Base-by-base conservation (phyloP, 371 early-diverging fungal genomes). In the Mucor plumbeus region DNA sequence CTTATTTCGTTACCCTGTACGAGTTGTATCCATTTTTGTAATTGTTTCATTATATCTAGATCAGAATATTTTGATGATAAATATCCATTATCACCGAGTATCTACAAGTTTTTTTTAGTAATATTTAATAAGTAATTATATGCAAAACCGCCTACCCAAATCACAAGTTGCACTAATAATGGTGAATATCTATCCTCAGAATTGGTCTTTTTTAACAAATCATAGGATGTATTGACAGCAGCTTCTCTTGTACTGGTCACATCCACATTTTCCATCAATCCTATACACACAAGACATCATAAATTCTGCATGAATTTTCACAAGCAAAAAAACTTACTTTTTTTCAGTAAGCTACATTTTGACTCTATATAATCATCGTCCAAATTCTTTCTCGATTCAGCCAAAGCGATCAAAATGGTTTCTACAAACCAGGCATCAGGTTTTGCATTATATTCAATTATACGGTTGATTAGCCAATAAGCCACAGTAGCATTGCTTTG, bases 31-130 rank as follows among this genome's bases (percentile, higher is more conserved):
- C 73, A 77, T 64, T 73, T 76, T 48, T 75, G 72, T 13, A 82
- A 19, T 35, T 76, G 75, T 3, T 57, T 65, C 77, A 82, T 82
- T 0, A 66, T 65, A 21, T 79, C 76, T 11, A 62, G 36, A 14
- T 78, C 77, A 3, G 71, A 59, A n/a, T 67, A 33, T 15, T 61
- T 34, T 0, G 21, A 40, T 13, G 71, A 69, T 13, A 76, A 47
- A 57, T 82, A 78, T 1, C 75, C 68, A 63, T 77, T 62, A 55
- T 82, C 77, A 19, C 78, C 73, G 21, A 78, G 36, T 14, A 56
- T 71, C 78, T 78, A 67, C 6, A 21, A 7, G 38, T 38, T 7
- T 38, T 38, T 38, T 7, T 38, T 38, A 38, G 38, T 38, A 38
- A 11, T 38, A 38, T 11, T 9, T 4, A 38, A 1, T 9, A 38